These are phyloP conservation scores for Boletellus ananiceps DNA, from an alignment of 768 basidiomycete genomes.

Conservation along the genomic window DNA sequence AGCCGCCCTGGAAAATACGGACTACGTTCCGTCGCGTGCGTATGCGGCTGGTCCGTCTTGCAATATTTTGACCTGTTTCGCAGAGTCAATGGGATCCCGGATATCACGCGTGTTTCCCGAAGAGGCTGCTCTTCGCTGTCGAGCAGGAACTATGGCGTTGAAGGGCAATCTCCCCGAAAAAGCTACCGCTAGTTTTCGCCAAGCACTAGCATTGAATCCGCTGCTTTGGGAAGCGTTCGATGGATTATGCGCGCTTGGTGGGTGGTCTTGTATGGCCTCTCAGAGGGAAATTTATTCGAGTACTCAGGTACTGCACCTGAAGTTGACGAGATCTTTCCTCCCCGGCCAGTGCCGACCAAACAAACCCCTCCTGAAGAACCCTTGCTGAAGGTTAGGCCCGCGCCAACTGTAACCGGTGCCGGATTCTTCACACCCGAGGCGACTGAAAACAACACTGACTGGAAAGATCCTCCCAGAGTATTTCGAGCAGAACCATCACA, in stretches of 20 bases:
- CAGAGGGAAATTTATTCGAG: conserved; percentile 11
- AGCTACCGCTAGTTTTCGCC: conserved; percentile 66
- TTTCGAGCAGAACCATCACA: conserved; percentile 54
- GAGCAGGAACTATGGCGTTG: conserved; percentile 68
- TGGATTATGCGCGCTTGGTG: conserved; percentile 77
- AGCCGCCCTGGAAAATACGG: conserved; percentile 49
- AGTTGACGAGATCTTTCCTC: conserved; percentile 69
- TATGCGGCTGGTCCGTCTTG: conserved; percentile 14
- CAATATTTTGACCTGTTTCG: conserved; percentile 10
- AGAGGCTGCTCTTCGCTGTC: conserved; percentile 70
- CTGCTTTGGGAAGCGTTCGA: conserved; percentile 93
- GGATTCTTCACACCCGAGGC: conserved; percentile 77
- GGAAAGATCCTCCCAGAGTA: conserved; percentile 49
- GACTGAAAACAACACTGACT: conserved; percentile 49
- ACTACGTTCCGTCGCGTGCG: conserved; percentile 56
- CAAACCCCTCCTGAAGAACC: conserved; percentile 50
- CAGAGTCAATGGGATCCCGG: conserved; percentile 55
- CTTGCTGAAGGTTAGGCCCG: conserved; percentile 32
- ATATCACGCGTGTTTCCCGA: conserved; percentile 60
- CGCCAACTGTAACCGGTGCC: conserved; percentile 56
- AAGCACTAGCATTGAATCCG: conserved; percentile 69
- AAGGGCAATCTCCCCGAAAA: conserved; percentile 75
- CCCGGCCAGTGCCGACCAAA: conserved; percentile 53
- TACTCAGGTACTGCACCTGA: conserved; percentile 61
- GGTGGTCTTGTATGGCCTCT: conserved; percentile 17